These are phyloP conservation scores for Iberis pinnata DNA, from an alignment of 345 rosid genomes.

Conservation along the genomic window DNA sequence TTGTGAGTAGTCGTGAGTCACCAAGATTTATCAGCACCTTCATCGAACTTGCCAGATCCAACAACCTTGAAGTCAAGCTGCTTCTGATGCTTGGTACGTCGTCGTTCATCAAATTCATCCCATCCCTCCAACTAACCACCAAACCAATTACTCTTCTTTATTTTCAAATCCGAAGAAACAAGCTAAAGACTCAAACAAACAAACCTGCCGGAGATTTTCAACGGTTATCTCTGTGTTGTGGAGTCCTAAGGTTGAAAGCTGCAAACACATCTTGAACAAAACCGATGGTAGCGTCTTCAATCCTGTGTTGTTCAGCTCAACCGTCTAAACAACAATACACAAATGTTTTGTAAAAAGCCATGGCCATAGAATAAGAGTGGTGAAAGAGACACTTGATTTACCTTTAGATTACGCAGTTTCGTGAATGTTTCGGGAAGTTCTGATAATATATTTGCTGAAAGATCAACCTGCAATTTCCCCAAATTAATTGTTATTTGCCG, in stretches of 20 bases:
- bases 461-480: constrained; percentile 60
- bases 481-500: not conserved
- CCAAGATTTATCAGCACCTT: constrained; percentile 88
- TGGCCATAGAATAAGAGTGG: not conserved
- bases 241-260: constrained; percentile 73
- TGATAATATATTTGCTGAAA: constrained; percentile 67
- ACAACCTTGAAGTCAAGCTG: constrained; percentile 74
- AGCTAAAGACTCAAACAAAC: not conserved
- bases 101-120: constrained; percentile 63
- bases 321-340: constrained; percentile 37
- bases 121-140: constrained; percentile 63
- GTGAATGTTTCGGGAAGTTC: constrained; percentile 60
- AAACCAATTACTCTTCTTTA: not conserved
- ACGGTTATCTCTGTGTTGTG: constrained; percentile 82
- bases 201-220: constrained; percentile 70
- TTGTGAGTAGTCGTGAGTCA: constrained; percentile 10
- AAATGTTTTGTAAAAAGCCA: not conserved
- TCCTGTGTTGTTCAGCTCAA: constrained; percentile 66
- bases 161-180: not conserved
- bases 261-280: constrained; percentile 54
- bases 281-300: constrained; percentile 50
- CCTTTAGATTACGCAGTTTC: constrained; percentile 63
- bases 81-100: constrained; percentile 79
- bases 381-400: constrained; percentile 14
- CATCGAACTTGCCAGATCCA: constrained; percentile 66